A percentile compares a stretch with the other conserved stretches of the same genome.
Conservation (phyloP, 495 filamentous ascomycete genomes). For the Platismatia glauca region DNA sequence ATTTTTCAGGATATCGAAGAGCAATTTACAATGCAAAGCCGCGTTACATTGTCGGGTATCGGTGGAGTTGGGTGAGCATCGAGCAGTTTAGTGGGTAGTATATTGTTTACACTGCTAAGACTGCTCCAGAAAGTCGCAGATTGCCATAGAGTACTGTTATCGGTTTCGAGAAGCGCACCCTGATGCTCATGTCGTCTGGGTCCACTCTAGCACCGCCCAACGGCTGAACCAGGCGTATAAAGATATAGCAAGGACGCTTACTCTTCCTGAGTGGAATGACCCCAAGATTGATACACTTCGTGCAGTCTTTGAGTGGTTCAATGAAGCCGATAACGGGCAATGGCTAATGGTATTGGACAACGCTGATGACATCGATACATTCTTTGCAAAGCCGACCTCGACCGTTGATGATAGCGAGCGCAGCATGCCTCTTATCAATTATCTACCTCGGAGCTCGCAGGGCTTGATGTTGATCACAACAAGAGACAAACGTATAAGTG, state of each 20-base stretch:
- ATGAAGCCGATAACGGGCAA: constrained; percentile 24
- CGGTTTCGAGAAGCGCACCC: constrained; percentile 21
- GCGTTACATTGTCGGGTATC: constrained; percentile 27
- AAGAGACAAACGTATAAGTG: constrained; percentile 17
- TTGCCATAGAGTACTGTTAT: constrained; percentile 36
- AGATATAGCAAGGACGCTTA: constrained; percentile 30
- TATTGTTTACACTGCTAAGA: background rate
- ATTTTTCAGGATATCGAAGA: constrained; percentile 2
- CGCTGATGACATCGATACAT: constrained; percentile 39
- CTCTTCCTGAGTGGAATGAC: constrained; percentile 31
- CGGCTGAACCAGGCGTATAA: constrained; percentile 34
- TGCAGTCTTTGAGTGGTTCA: constrained; percentile 35
- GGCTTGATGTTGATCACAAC: constrained; percentile 27
- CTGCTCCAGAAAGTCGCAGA: constrained; percentile 28
- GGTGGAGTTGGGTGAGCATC: constrained; percentile 27
- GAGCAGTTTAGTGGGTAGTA: background rate
- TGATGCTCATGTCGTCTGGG: constrained; percentile 35
- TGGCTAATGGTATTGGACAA: constrained; percentile 49
- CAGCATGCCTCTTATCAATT: constrained; percentile 9
- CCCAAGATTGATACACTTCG: constrained; percentile 30
- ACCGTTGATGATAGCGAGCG: background rate
- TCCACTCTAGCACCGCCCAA: constrained; percentile 30
- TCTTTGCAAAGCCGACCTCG: background rate
- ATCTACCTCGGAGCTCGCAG: constrained; percentile 17
- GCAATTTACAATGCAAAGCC: background rate